Percentiles rank a stretch among this genome's conserved stretches.
Evolutionary conservation across 768 basidiomycete genomes (phyloP).

Genomic region (Suillus brevipes): DNA sequence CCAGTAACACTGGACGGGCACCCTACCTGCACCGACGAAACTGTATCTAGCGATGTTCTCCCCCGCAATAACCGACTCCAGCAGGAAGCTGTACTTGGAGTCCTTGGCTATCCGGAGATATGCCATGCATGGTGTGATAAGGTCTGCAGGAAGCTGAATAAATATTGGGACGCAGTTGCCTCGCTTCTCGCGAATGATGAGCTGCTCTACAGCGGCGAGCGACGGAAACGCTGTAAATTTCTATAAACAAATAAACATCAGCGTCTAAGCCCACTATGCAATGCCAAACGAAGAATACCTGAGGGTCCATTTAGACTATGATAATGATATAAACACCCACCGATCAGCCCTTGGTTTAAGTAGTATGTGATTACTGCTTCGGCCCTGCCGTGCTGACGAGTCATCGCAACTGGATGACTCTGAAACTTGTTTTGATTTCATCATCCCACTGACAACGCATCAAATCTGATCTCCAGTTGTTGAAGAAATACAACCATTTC

Average conservation of each 20-base stretch:
- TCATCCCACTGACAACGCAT: neutral
- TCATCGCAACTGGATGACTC: neutral
- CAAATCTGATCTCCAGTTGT: neutral
- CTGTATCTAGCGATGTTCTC: constrained; percentile 93
- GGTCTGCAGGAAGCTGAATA: constrained; percentile 90
- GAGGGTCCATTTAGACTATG: constrained; percentile 24
- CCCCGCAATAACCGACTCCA: constrained; percentile 90
- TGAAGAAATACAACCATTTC: neutral
- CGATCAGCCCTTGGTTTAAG: neutral
- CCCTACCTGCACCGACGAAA: constrained; percentile 91
- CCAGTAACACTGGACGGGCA: constrained; percentile 1
- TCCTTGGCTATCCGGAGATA: constrained; percentile 92
- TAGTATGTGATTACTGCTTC: neutral
- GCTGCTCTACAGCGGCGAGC: constrained; percentile 69
- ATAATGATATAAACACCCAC: neutral
- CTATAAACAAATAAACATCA: constrained; percentile 34
- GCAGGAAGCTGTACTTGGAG: constrained; percentile 90
- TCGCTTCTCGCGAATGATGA: constrained; percentile 76
- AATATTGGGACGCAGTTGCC: constrained; percentile 95
- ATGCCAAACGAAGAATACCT: constrained; percentile 14
- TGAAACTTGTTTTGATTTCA: neutral
- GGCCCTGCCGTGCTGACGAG: neutral
- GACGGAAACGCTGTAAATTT: constrained; percentile 70
- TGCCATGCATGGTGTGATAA: constrained; percentile 95
- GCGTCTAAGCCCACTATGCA: neutral